Conservation (phyloP, 2,329 filamentous ascomycete genomes). For the Cordyceps farinosa region DNA sequence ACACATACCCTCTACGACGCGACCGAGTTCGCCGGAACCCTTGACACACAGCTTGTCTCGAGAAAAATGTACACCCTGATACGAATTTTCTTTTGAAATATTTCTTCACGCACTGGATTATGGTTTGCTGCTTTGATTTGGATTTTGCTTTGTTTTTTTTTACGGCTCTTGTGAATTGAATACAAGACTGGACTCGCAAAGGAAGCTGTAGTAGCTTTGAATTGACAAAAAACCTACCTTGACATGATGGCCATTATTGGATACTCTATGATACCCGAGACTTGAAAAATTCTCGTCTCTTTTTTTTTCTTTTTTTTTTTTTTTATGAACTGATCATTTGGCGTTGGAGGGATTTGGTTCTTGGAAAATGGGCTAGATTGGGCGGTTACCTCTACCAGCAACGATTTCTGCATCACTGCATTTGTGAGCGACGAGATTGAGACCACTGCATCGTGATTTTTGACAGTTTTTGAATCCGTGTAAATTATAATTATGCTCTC, state of each 20-base stretch:
- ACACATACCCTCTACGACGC: not conserved
- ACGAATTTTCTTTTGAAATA: not conserved
- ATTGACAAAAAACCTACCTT: slow-evolving; percentile 18
- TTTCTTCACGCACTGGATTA: not conserved
- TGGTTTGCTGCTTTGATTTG: slow-evolving; percentile 1
- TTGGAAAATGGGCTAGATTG: not conserved
- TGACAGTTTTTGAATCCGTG: not conserved
- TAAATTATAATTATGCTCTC: not conserved
- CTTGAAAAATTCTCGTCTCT: slow-evolving; percentile 6
- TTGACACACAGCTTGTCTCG: not conserved
- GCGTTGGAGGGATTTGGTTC: not conserved
- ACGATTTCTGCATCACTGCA: not conserved
- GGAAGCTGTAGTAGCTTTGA: slow-evolving; percentile 18
- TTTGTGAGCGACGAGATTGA: not conserved
- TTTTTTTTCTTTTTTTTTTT: not conserved
- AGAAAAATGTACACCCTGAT: slow-evolving; percentile 8
- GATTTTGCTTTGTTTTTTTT: not conserved
- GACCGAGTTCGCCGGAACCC: not conserved
- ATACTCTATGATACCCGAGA: slow-evolving; percentile 15
- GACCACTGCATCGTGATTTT: not conserved
- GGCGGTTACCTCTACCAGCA: not conserved
- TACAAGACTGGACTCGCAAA: slow-evolving; percentile 10
- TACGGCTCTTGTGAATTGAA: not conserved
- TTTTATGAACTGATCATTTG: not conserved
- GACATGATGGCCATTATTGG: slow-evolving; percentile 16